phyloP scores from a whole-genome alignment of 208 protist species.

The Wallacemonas collosoma region DNA sequence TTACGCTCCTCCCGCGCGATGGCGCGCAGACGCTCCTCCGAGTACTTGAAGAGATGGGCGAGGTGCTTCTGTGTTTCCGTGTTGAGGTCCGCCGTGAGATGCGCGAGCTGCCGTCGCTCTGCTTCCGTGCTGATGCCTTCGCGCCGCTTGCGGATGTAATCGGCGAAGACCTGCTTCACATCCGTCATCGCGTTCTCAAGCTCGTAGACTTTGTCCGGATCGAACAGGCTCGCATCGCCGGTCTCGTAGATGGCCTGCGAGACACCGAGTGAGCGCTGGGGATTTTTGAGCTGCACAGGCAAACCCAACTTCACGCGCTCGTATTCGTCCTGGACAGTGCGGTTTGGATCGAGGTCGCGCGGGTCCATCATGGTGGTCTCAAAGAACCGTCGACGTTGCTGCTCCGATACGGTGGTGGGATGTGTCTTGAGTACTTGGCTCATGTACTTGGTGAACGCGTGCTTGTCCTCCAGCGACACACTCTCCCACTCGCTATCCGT shows the following conservation, averaged over 20 bases:
- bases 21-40: slow-evolving; percentile 58
- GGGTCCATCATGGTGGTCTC: slow-evolving; percentile 83
- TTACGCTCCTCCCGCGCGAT: slow-evolving; percentile 52
- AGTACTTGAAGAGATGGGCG: slow-evolving; percentile 79
- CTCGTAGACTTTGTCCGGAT: slow-evolving; percentile 63
- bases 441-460: slow-evolving; percentile 84
- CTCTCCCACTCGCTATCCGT: slow-evolving; percentile 83
- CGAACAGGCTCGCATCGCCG: slow-evolving; percentile 71
- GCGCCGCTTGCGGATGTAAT: slow-evolving; percentile 77
- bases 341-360: slow-evolving; percentile 54
- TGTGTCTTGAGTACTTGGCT: slow-evolving; percentile 47
- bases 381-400: slow-evolving; percentile 87
- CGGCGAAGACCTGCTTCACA: slow-evolving; percentile 86
- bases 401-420: slow-evolving; percentile 76
- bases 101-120: slow-evolving; percentile 70
- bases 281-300: slow-evolving; percentile 73
- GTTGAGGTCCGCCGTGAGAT: slow-evolving; percentile 76
- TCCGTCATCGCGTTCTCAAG: slow-evolving; percentile 83
- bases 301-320: slow-evolving; percentile 83
- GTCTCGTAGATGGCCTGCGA: slow-evolving; percentile 79
- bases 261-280: slow-evolving; percentile 65
- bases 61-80: slow-evolving; percentile 78
- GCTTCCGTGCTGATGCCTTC: slow-evolving; percentile 79
- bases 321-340: slow-evolving; percentile 68
- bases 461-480: slow-evolving; percentile 74